Evolutionary conservation across 2,329 filamentous ascomycete genomes (phyloP), one percentile per base, ranked within the genome.

Genomic region (Exophiala alcalophila): DNA sequence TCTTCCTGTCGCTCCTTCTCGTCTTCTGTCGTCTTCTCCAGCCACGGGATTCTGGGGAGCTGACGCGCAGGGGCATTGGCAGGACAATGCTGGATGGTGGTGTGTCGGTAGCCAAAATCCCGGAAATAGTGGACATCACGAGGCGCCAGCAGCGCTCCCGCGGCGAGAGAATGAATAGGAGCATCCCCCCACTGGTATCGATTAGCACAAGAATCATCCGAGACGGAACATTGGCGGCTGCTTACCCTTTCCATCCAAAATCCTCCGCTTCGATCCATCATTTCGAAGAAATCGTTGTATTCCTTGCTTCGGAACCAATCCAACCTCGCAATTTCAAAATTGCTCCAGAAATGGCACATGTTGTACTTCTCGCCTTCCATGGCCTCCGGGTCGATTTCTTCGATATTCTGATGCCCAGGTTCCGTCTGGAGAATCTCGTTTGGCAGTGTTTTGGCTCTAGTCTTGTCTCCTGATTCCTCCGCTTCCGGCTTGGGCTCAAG

Each of bases 321-420:
- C 49, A 98, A 77, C 47, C 83, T 81, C 10, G 92, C 92, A 69
- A 98, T 98, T 67, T 98, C 92, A 57, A 98, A 98, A 66, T 98
- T 98, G 65, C 89, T 95, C 92, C 92, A 98, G 73, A 96, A 98
- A 72, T 98, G 92, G 65, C 92, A 98, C 92, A 98, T 98, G 71
- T 98, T 98, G 75, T 98, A 98, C 58, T 83, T 86, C 65, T 98
- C 92, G 52, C 89, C 88, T 63, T 97, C 91, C 92, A 98, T 98
- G 28, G 83, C 79, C 61, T 97, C 90, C 0, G 84, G 82, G 60
- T 97, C 88, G 43, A 96, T 85, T 28, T 92, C 81, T 20, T 84
- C 81, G n/a, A 88, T 69, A 23, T 77, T 77, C 50, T 82, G 81
- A 40, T 76, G 76, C 25, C 79, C 81, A 16, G 86, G 81, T 49